Evolutionary conservation across 192 early-diverging fungal species (phyloP), one percentile per base, ranked within the genome.

Genomic region (Thoreauomyces humboldtii): DNA sequence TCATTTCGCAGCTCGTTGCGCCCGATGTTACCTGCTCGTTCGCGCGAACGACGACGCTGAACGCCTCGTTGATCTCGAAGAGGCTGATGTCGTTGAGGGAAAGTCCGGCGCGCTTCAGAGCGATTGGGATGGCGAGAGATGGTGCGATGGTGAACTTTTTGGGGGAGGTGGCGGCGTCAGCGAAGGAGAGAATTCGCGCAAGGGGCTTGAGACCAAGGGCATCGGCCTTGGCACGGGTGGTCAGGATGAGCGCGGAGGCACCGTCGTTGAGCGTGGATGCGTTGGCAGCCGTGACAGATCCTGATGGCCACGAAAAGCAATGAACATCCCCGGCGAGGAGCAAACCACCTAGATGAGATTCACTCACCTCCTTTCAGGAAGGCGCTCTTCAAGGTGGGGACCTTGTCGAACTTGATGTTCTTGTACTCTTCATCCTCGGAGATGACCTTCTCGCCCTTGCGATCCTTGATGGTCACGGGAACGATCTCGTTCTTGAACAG

Each of bases 1-100:
- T n/a, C n/a, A n/a, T n/a, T n/a, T n/a, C n/a, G n/a, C n/a, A n/a
- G n/a, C n/a, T n/a, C n/a, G n/a, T n/a, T n/a, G n/a, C n/a, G n/a
- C n/a, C n/a, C n/a, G n/a, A n/a, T 38, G 21, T 15, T 43, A 73
- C 67, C 51, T 95, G 82, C 71, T 95, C 91, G 76, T 98, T 98
- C 42, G 82, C 96, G 24, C 83, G 77, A 15, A 89, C 86, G 54
- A 98, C 96, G 5, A 95, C 95, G 64, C 88, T 88, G 72, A 98
- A 98, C 0, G 96, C 96, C 78, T 98, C 96, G 77, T 98, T 98
- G 76, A 98, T 87, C 75, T 98, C 96, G 68, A 90, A 98, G 44
- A 95, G 76, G 53, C 84, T 84, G 74, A 98, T 90, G 74, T 96
- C 94, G 65, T 91, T 86, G 48, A 89, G 67, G 35, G 78, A 73